A percentile compares a stretch with the other conserved stretches of the same genome.
Evolutionary conservation across 192 early-diverging fungal genomes (phyloP).

Genomic region (Backusella australiensis): DNA sequence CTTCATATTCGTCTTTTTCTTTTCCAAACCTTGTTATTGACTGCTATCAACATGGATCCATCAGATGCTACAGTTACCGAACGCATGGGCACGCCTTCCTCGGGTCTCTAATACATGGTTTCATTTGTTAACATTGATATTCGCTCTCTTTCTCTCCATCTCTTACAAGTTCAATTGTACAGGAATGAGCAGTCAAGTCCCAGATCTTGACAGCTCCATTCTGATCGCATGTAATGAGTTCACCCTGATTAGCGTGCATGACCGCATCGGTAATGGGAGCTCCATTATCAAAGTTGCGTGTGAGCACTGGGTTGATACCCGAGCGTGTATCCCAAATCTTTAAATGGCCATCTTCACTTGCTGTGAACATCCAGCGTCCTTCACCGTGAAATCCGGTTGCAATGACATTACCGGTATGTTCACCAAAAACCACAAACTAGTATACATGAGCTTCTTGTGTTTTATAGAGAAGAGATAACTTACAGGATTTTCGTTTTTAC

Average conservation of each 20-base stretch:
- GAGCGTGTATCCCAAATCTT: conserved; percentile 76
- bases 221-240: conserved; percentile 79
- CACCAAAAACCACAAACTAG: conserved; percentile 56
- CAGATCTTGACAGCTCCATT: conserved; percentile 72
- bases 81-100: conserved; percentile 78
- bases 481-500: conserved; percentile 73
- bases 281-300: conserved; percentile 58
- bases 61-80: conserved; percentile 83
- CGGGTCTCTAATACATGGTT: conserved; percentile 44
- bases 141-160: not conserved
- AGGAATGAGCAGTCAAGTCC: conserved; percentile 64
- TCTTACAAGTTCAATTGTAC: conserved; percentile 59
- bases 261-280: conserved; percentile 60
- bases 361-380: conserved; percentile 77
- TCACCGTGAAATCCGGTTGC: conserved; percentile 66
- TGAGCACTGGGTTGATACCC: conserved; percentile 47
- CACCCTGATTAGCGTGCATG: conserved; percentile 79
- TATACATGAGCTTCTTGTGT: not conserved
- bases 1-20: not conserved
- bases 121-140: too few relatives aligned
- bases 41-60: conserved; percentile 77
- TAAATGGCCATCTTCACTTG: conserved; percentile 69
- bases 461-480: not conserved
- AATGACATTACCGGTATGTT: conserved; percentile 60
- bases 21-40: conserved; percentile 75